These are phyloP conservation scores for Fusarium mundagurra DNA, from an alignment of 2,329 filamentous ascomycete genomes.

Conservation along the genomic window DNA sequence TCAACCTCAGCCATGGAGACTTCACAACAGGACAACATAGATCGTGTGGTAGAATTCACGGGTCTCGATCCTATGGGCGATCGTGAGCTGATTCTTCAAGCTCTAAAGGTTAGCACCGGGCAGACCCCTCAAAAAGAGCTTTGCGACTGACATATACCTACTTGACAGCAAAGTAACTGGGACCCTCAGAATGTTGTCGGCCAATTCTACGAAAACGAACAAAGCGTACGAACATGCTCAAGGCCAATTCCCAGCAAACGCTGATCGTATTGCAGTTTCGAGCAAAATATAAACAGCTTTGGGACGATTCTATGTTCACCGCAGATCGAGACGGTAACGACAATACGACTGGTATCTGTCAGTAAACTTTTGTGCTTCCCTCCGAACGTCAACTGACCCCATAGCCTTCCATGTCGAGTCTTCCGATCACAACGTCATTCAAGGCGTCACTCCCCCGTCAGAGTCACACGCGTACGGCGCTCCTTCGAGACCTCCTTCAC, in stretches of 20 bases:
- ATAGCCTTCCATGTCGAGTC: conserved; percentile 67
- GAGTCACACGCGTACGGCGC: conserved; percentile 56
- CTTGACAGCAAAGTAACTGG: conserved; percentile 52
- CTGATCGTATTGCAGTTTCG: conserved; percentile 52
- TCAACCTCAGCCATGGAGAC: conserved; percentile 47
- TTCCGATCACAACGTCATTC: conserved; percentile 55
- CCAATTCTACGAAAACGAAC: conserved; percentile 62
- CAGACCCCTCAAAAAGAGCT: neutral
- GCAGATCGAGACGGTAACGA: conserved; percentile 62
- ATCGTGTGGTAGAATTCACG: conserved; percentile 55
- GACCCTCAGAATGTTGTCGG: conserved; percentile 60
- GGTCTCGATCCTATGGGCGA: conserved; percentile 50
- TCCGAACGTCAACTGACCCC: conserved; percentile 37
- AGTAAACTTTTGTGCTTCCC: conserved; percentile 23
- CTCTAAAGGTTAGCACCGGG: conserved; percentile 51
- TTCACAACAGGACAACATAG: conserved; percentile 51
- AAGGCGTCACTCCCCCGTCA: conserved; percentile 54
- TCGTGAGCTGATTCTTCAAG: conserved; percentile 52
- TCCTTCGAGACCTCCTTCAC: conserved; percentile 70
- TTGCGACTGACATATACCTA: conserved; percentile 14
- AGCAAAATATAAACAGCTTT: conserved; percentile 57
- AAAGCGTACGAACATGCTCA: conserved; percentile 41
- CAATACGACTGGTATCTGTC: conserved; percentile 58
- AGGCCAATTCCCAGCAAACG: neutral
- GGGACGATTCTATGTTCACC: conserved; percentile 65